These are phyloP conservation scores for Leccinum uliginosum DNA, from an alignment of 768 basidiomycete species.

Conservation along the genomic window DNA sequence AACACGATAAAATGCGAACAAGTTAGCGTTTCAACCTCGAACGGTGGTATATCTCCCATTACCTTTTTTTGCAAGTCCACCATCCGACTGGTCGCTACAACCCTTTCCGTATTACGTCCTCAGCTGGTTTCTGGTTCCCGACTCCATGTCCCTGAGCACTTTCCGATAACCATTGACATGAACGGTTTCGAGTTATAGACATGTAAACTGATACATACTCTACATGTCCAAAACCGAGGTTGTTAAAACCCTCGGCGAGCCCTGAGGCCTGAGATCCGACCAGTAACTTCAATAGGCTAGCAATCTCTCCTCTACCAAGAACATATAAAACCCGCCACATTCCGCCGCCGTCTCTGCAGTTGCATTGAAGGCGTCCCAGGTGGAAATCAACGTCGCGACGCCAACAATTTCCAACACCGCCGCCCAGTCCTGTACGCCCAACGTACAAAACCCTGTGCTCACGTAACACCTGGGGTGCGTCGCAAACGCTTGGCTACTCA, in stretches of 20 bases:
- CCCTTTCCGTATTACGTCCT: no score
- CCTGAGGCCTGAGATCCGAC: not conserved
- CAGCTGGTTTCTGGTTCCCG: no score
- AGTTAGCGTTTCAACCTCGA: not conserved
- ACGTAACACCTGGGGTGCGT: not conserved
- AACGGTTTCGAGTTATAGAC: not conserved
- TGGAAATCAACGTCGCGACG: conserved; percentile 10
- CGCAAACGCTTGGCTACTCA: not conserved
- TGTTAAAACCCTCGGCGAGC: not conserved
- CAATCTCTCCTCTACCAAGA: conserved; percentile 7
- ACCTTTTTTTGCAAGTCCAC: no score
- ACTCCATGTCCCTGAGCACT: no score
- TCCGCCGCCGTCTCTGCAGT: conserved; percentile 3
- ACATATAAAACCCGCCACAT: conserved; percentile 13
- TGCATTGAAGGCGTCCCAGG: conserved; percentile 16
- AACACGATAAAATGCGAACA: no score
- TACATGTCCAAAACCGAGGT: not conserved
- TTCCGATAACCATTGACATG: not conserved
- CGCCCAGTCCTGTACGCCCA: conserved; percentile 34
- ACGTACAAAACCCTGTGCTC: conserved; percentile 38
- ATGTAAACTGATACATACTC: not conserved
- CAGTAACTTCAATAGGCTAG: not conserved
- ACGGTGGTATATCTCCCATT: no score
- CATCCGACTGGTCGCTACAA: no score
- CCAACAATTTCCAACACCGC: conserved; percentile 33